Conservation (phyloP, 306 rosid species). For the Neltuma alba region DNA sequence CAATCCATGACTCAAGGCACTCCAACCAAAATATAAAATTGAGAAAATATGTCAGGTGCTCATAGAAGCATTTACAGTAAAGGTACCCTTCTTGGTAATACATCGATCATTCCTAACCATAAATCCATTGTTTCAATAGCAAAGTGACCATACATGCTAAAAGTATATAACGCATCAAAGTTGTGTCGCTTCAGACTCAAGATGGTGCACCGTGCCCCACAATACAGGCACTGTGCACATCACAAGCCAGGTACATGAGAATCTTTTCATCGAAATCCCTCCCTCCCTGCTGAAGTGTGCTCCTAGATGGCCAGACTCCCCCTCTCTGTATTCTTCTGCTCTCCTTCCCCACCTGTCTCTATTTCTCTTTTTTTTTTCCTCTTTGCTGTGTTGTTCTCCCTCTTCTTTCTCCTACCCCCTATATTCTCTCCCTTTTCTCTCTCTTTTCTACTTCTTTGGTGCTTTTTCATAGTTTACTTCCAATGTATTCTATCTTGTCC, state of each 20-base stretch:
- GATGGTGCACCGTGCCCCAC: not conserved
- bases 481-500: not conserved
- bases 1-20: not conserved
- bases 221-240: not conserved
- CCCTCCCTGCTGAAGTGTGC: not conserved
- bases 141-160: not conserved
- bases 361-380: no score
- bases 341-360: no score
- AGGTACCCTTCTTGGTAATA: not conserved
- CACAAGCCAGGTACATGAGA: not conserved
- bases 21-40: not conserved
- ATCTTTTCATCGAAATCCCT: not conserved
- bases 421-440: not conserved
- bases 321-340: not conserved
- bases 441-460: not conserved
- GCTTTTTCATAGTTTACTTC: not conserved
- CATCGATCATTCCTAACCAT: slow-evolving; percentile 1
- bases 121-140: not conserved
- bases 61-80: not conserved
- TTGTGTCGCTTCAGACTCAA: not conserved
- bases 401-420: not conserved
- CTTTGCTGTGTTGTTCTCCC: not conserved
- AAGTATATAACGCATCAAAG: not conserved
- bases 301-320: not conserved
- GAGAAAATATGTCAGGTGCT: not conserved